Evolutionary conservation across 2,329 filamentous ascomycete genomes (phyloP), one percentile per base, ranked within the genome.

Genomic region (Periconia sp.): DNA sequence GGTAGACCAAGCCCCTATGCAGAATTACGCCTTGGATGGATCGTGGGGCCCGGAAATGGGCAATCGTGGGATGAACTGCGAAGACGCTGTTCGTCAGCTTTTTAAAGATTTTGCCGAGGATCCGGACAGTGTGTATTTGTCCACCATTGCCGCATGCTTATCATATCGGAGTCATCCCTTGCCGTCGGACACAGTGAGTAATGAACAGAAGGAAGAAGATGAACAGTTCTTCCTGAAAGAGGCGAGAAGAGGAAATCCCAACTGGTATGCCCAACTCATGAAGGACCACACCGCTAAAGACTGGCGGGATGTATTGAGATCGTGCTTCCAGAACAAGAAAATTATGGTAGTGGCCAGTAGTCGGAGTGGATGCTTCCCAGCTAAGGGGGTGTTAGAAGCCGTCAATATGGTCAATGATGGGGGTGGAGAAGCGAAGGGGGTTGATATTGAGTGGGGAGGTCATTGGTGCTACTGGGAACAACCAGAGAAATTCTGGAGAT

Each of bases 381-480:
- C 60, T 20, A 61, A 59, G 6, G 66, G 65, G 3, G 59, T 61
- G 2, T 45, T 68, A 6, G 61, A 57, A n/a, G 63, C 64, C 1
- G 62, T 65, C 1, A 53, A 61, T 5, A 33, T 67, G 44, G 59
- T 62, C 2, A 65, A 65, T 31, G 59, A 57, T 20, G 56, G 47
- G 6, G 45, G 17, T 1, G 45, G 52, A 13, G 44, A 47, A 1
- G 59, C 64, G 1, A 57, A 49, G 43, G 64, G 64, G 11, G 54
- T 65, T 1, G 50, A 44, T 2, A 53, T 67, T 3, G 55, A 61
- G 19, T 66, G 62, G 64, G 65, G 66, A n/a, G 66, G 66, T 5
- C 66, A 70, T 49, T 70, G 66, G 66, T 67, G 64, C 43, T 70
- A 66, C 42, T 70, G 65, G 64, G 66, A 70, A 53, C 50, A 64